Evolutionary conservation across 208 protist genomes (phyloP), one percentile per base, ranked within the genome.

Genomic region (Leishmania tarentolae): DNA sequence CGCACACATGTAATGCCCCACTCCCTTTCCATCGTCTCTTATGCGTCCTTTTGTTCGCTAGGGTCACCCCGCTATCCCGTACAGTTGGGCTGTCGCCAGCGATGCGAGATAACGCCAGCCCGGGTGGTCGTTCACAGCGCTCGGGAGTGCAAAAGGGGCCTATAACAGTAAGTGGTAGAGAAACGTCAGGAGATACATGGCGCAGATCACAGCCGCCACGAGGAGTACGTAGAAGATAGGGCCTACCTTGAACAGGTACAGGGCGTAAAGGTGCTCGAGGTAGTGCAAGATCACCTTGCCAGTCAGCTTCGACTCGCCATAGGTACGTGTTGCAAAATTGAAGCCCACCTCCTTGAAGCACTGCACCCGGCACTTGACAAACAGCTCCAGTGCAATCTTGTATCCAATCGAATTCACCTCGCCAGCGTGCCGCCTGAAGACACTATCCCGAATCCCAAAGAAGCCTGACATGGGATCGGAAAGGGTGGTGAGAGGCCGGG

Each of bases 381-480:
- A 97, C 46, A 98, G 79, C 80, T 98, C 95, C 42, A 98, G 86
- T 2, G 94, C 97, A 80, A 98, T 98, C 80, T 98, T 98, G 90
- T 97, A 98, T 9, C 97, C 97, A 73, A 98, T 96, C 28, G 97
- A 90, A 81, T 91, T 97, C 66, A 98, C 74, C 42, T 78, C 79
- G 21, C 53, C 28, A 13, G 82, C 65, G 35, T 91, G 93, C 21
- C 79, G 76, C 78, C 83, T 71, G 83, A 97, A 95, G 24, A 90
- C 88, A 15, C 85, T 81, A 44, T 88, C 87, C 19, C 92, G 93
- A 15, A 98, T 59, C 21, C 89, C 93, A 81, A 98, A 98, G 78
- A 98, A 97, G 50, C 97, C 97, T 46, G 95, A 97, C 97, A 98
- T 98, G 17, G 97, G 97, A 68, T 98, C 97, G 40, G 92, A 96